Evolutionary conservation across 306 rosid species (phyloP), one percentile per base, ranked within the genome.

Genomic region (Castanopsis chinensis): DNA sequence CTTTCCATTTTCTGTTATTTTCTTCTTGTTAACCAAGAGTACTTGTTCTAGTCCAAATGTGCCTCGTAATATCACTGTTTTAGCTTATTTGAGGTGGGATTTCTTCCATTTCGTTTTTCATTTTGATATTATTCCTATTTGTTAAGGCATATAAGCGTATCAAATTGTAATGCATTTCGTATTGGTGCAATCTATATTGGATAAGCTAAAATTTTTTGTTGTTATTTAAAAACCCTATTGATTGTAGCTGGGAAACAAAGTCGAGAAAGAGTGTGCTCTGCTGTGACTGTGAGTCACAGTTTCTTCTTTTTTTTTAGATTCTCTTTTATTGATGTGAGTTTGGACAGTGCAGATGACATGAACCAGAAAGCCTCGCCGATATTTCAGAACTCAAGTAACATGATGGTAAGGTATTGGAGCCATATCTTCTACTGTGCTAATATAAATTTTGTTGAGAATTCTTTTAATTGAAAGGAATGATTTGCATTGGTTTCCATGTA

Each of bases 331-430:
- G 73, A 63, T 88, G 75, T 79, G 35, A 73, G 69, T 76, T 81
- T 77, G 77, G 88, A 88, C 97, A 95, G 96, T 85, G 69, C 81
- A 82, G 98, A 95, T 90, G 99, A 95, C 84, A 82, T 95, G 90
- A 90, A 73, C 74, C 85, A 97, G 76, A 97, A 97, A 19, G 86
- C 79, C 80, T 92, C 55, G 98, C 97, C 75, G 97, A 95, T 86
- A 82, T 95, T 70, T 56, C 84, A 18, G 97, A 95, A 82, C 86
- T 87, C 71, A 79, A 93, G 78, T 35, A 89, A 71, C 96, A 95
- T 73, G 96, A 96, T 83, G 99, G 99, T 72, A 93, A 95, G 97
- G 97, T 88, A 81, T 55, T 72, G 79, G 35, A 13, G 8, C 35
- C 35, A 12, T 56, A 76, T 68, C 68, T 45, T 67, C 61, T 11